Conservation (phyloP, 2,329 filamentous ascomycete genomes). For the Aspergillus fumigatiaffinis region DNA sequence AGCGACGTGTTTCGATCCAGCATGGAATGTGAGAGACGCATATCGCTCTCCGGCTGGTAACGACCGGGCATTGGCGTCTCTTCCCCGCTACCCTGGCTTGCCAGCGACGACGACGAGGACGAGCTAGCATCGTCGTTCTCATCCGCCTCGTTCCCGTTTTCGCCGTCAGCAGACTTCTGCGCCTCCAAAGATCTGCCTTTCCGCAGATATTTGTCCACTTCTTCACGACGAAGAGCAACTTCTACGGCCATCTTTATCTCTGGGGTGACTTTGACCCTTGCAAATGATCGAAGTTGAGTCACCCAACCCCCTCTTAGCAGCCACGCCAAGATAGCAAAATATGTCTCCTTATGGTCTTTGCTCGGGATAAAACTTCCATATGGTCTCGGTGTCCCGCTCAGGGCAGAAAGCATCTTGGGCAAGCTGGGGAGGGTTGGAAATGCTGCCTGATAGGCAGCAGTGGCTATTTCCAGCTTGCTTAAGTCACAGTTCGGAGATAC, state of each 20-base stretch:
- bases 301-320: constrained; percentile 90
- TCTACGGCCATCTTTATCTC: constrained; percentile 80
- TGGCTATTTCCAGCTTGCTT: constrained; percentile 64
- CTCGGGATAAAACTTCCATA: constrained; percentile 83
- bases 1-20: constrained; percentile 30
- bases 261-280: constrained; percentile 78
- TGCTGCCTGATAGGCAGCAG: constrained; percentile 66
- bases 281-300: constrained; percentile 86
- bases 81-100: constrained; percentile 36
- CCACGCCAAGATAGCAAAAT: constrained; percentile 90
- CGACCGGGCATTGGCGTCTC: constrained; percentile 34
- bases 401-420: constrained; percentile 77
- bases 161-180: neutral
- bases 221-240: constrained; percentile 64
- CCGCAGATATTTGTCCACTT: constrained; percentile 44
- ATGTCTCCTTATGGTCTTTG: constrained; percentile 80
- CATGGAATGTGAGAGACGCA: constrained; percentile 30
- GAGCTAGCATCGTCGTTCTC: constrained; percentile 27
- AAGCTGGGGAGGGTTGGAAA: constrained; percentile 83
- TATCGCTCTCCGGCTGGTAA: constrained; percentile 21
- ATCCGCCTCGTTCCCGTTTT: constrained; percentile 15
- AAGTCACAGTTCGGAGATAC: constrained; percentile 86
- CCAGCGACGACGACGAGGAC: constrained; percentile 37
- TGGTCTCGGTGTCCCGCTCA: constrained; percentile 75
- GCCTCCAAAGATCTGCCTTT: constrained; percentile 21